Conservation (phyloP, 106 monocot genomes). For the Dactylorhiza incarnata region DNA sequence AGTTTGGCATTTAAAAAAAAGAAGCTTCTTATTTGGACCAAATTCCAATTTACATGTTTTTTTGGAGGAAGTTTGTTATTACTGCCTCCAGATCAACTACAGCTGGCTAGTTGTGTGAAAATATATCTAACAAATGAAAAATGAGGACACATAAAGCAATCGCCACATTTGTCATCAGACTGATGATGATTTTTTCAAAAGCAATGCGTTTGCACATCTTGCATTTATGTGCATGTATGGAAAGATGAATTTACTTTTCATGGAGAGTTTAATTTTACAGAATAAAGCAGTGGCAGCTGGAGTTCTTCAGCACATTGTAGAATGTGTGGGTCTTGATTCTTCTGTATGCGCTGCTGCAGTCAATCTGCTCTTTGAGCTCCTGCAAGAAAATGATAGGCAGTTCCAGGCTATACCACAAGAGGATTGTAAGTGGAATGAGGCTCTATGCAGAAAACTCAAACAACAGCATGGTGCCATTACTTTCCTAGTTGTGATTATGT, state of each 20-base stretch:
- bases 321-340: slow-evolving; percentile 2
- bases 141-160: no score
- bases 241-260: neutral
- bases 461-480: slow-evolving; percentile 1
- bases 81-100: no score
- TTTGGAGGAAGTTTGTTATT: neutral
- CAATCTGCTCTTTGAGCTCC: slow-evolving; percentile 13
- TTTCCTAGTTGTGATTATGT: slow-evolving; percentile 12
- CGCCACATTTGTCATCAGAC: no score
- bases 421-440: slow-evolving; percentile 9
- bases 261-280: slow-evolving; percentile 1
- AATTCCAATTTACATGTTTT: neutral
- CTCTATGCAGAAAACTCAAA: slow-evolving; percentile 10
- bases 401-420: neutral
- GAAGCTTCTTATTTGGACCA: neutral
- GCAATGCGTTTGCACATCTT: neutral
- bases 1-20: neutral
- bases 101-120: no score
- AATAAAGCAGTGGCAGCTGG: slow-evolving; percentile 14
- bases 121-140: no score
- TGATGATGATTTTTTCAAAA: no score
- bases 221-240: neutral
- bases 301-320: slow-evolving; percentile 8
- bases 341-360: slow-evolving; percentile 7
- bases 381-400: slow-evolving; percentile 5